These are phyloP conservation scores for Neonectria magnoliae DNA, from an alignment of 2,329 filamentous ascomycete species.

Conservation along the genomic window DNA sequence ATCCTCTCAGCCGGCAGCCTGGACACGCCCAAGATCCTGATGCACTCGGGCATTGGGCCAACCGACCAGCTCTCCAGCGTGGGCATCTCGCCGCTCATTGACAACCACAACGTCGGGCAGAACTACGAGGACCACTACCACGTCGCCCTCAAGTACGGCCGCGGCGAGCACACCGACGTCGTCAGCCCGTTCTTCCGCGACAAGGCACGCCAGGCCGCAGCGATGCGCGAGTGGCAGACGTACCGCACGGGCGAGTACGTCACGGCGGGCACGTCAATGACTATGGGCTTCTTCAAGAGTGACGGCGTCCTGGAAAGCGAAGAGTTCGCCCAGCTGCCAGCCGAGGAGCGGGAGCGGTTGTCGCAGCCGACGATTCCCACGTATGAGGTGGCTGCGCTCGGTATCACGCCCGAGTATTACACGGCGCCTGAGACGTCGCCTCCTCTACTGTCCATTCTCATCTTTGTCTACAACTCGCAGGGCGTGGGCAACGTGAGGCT, in stretches of 20 bases:
- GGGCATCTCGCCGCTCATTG: slow-evolving; percentile 9
- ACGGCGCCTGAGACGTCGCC: slow-evolving; percentile 20
- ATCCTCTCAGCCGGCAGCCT: slow-evolving; percentile 30
- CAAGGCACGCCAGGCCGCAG: slow-evolving; percentile 25
- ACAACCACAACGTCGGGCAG: slow-evolving; percentile 21
- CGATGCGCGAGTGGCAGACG: slow-evolving; percentile 27
- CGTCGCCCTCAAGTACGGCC: slow-evolving; percentile 27
- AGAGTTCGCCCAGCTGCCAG: slow-evolving; percentile 19
- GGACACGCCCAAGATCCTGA: slow-evolving; percentile 30
- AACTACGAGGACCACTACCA: slow-evolving; percentile 33
- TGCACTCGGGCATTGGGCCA: slow-evolving; percentile 30
- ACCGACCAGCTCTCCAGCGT: slow-evolving; percentile 12
- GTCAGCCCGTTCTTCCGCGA: slow-evolving; percentile 27
- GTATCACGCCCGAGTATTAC: slow-evolving; percentile 29
- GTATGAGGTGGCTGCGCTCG: slow-evolving; percentile 23
- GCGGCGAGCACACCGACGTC: slow-evolving; percentile 19
- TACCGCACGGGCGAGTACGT: slow-evolving; percentile 28
- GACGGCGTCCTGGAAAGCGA: slow-evolving; percentile 14
- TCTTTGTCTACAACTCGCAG: slow-evolving; percentile 30
- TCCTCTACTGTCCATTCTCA: slow-evolving; percentile 21
- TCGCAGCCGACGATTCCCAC: slow-evolving; percentile 22
- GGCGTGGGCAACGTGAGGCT: slow-evolving; percentile 22
- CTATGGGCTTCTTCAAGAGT: slow-evolving; percentile 33
- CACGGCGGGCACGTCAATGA: slow-evolving; percentile 26
- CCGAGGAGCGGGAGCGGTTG: slow-evolving; percentile 10